Conservation (phyloP, 2,329 filamentous ascomycete species). For the Lachnellula suecica region DNA sequence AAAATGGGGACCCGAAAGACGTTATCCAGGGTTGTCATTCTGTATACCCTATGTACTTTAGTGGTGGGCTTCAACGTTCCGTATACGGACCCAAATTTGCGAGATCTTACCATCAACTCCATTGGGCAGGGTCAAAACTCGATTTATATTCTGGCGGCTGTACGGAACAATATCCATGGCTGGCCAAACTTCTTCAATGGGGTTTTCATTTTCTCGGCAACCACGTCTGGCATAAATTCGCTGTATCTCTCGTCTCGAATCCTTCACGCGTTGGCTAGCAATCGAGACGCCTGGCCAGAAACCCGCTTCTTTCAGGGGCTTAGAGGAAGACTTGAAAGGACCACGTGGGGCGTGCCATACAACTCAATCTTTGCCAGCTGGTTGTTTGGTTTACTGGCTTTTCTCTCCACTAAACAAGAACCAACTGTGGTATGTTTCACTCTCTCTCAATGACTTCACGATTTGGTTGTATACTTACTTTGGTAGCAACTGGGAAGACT, state of each 20-base stretch:
- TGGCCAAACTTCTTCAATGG: conserved; percentile 44
- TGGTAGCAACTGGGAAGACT: conserved; percentile 34
- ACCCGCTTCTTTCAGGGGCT: conserved; percentile 32
- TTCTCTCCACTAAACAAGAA: conserved; percentile 33
- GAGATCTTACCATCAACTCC: conserved; percentile 9
- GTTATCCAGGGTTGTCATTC: conserved; percentile 40
- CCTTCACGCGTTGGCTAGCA: conserved; percentile 42
- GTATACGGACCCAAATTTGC: conserved; percentile 34
- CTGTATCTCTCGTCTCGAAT: conserved; percentile 42
- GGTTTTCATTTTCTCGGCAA: conserved; percentile 44
- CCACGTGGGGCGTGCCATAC: conserved; percentile 38
- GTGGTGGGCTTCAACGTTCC: conserved; percentile 42
- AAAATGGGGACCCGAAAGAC: conserved; percentile 45
- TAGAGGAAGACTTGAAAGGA: conserved; percentile 35
- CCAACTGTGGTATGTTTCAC: conserved; percentile 9
- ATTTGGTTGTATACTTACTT: background rate
- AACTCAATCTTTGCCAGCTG: conserved; percentile 38
- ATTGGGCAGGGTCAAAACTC: conserved; percentile 33
- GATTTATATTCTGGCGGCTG: conserved; percentile 40
- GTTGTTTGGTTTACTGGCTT: conserved; percentile 38
- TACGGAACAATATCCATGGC: conserved; percentile 37
- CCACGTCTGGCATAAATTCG: conserved; percentile 41
- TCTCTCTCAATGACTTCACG: conserved; percentile 15
- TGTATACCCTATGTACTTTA: conserved; percentile 42
- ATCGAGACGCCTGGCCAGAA: conserved; percentile 39